Evolutionary conservation across 2,329 filamentous ascomycete species (phyloP), one percentile per base, ranked within the genome.

Genomic region (Colletotrichum euphorbiae): DNA sequence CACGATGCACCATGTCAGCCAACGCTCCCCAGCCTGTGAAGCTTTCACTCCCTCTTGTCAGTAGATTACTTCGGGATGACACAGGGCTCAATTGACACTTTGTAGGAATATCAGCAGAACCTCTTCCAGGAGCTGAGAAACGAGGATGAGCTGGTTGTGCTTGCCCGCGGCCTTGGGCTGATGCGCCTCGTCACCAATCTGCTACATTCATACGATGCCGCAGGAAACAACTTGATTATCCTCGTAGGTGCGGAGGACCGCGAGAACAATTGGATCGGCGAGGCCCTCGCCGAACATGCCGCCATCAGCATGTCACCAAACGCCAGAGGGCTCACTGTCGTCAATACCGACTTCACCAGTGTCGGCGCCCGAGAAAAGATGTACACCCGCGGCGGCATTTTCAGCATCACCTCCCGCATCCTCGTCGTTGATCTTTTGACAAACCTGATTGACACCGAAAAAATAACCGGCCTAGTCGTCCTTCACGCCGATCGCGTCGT

Each of bases 211-310:
- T 98, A 98, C 81, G 96, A 99, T 85, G 94, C 94, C 1, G 93
- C 93, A 3, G 96, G 96, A 13, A 97, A 96, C 80, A 98, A 97
- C 76, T 83, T 99, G 62, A 90, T 99, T 55, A 84, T 99, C 50
- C 82, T 99, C 19, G 89, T 98, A 46, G 94, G 94, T 9, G 94
- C 96, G 40, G 92, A 96, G 69, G 94, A 98, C 38, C 89, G 93
- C 68, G 96, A 99, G 77, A 98, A 98, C 87, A 90, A 91, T 63
- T 98, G 95, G 94, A 94, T 99, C 69, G 96, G 96, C 72, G 96
- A 98, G 82, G 93, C 94, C 33, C 83, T 99, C 76, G 96, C 96
- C 24, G 96, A 99, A 81, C 94, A 98, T 82, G 94, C 94, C 76
- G 94, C 93, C 70, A 89, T 97, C 77, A 98, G 93, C 82, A 90